Conservation (phyloP, 148 eudicot genomes). For the Camellia sinensis region DNA sequence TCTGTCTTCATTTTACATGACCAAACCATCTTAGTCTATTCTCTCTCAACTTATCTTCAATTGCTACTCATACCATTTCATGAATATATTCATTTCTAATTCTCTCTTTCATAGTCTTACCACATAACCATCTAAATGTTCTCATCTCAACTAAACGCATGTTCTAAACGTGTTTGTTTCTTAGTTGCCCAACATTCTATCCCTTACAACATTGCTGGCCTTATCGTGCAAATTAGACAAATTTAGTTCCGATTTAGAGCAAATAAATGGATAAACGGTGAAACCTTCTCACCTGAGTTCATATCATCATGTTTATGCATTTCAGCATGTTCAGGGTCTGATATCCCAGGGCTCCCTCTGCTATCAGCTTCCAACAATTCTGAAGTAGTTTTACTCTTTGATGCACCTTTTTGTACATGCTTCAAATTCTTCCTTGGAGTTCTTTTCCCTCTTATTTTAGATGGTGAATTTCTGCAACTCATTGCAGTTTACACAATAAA, state of each 20-base stretch:
- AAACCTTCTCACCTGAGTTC: slow-evolving; percentile 46
- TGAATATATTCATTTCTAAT: too few relatives aligned
- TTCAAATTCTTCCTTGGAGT: slow-evolving; percentile 50
- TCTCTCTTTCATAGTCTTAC: too few relatives aligned
- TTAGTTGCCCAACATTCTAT: too few relatives aligned
- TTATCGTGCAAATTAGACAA: not conserved
- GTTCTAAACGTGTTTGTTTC: too few relatives aligned
- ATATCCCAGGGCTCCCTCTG: slow-evolving; percentile 32
- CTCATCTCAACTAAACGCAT: too few relatives aligned
- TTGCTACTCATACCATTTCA: too few relatives aligned
- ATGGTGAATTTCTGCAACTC: slow-evolving; percentile 44
- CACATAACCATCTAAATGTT: too few relatives aligned
- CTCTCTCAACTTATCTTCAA: too few relatives aligned
- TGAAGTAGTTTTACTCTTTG: slow-evolving; percentile 31
- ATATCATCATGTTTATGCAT: slow-evolving; percentile 40
- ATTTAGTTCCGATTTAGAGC: too few relatives aligned
- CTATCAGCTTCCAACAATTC: slow-evolving; percentile 37
- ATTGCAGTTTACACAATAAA: slow-evolving; percentile 14
- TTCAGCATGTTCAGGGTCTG: slow-evolving; percentile 37
- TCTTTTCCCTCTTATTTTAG: slow-evolving; percentile 54
- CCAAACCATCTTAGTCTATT: too few relatives aligned
- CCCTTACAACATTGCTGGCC: too few relatives aligned
- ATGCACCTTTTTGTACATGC: slow-evolving; percentile 32
- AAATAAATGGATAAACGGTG: not conserved
- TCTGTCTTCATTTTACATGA: too few relatives aligned